Percentiles rank a stretch among this genome's conserved stretches.
Evolutionary conservation across 2,329 filamentous ascomycete species (phyloP).

Genomic region (Talaromyces sp.): DNA sequence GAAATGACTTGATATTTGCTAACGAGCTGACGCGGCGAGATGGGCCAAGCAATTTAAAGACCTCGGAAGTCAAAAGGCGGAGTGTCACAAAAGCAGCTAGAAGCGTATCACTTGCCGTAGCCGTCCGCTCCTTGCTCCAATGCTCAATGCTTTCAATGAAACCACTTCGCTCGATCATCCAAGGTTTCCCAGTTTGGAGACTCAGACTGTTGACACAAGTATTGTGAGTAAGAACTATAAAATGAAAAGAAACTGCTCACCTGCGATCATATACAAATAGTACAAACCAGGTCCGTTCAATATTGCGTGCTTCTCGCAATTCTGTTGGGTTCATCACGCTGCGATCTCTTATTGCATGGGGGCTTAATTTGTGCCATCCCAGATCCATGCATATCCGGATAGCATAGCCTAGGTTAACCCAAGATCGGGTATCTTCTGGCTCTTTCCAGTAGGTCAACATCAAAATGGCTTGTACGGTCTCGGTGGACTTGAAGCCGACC

Average conservation of each 20-base stretch:
- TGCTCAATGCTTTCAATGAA: constrained; percentile 35
- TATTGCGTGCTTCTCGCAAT: constrained; percentile 31
- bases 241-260: constrained; percentile 20
- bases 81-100: constrained; percentile 37
- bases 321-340: constrained; percentile 18
- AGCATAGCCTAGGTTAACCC: constrained; percentile 40
- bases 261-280: constrained; percentile 42
- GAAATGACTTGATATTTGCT: not conserved
- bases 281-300: constrained; percentile 39
- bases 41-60: constrained; percentile 25
- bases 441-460: constrained; percentile 45
- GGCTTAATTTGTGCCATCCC: constrained; percentile 12
- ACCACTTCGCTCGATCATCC: constrained; percentile 41
- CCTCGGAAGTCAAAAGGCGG: constrained; percentile 37
- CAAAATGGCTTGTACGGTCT: constrained; percentile 34
- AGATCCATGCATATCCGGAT: constrained; percentile 41
- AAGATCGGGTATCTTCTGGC: constrained; percentile 40
- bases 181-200: constrained; percentile 42
- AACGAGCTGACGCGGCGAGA: not conserved
- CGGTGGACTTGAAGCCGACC: constrained; percentile 36
- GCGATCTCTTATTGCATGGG: not conserved
- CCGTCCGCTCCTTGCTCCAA: constrained; percentile 32
- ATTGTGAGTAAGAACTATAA: not conserved
- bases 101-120: constrained; percentile 32
- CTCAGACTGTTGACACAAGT: constrained; percentile 32